Base-by-base conservation (phyloP, 805 yeast genomes). In the Starmerella vitae region DNA sequence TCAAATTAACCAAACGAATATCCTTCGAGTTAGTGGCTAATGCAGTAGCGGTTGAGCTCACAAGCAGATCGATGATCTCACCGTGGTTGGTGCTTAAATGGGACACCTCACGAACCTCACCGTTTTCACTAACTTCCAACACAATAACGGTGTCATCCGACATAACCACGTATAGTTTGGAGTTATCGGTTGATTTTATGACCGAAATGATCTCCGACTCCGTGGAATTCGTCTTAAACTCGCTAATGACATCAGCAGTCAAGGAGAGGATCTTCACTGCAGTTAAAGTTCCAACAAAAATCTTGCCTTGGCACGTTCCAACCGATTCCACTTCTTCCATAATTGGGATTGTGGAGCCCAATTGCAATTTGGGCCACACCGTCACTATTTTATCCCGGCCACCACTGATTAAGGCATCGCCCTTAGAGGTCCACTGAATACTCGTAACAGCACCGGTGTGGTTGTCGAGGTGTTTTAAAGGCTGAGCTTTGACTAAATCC, bases 11-110 rank as follows among this genome's bases (percentile, higher is more conserved):
- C 12, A 91, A 60, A 56, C 97, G 67, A 40, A 91, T 62, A 1
- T 88, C 76, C 10, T 95, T 93, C 1, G 97, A 82, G 59, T 91
- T 91, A 3, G 97, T 88, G 2, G 97, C 96, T 47, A 91, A 58
- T 0, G 91, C 91, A 24, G 76, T 78, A 53, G 13, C 12, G 20
- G 13, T 17, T 14, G 26, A 13, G 21, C 17, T 13, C 9, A 75
- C 78, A 48, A 74, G 72, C 63, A 85, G 69, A 56, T 88, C 97
- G 2, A 95, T 94, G 51, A 91, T 76, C 20, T 91, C 88, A 41
- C 96, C 97, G 60, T 88, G 94, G 58, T 85, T 85, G 49, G 96
- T 96, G 1, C 95, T 91, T 49, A 85, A 66, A 30, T 15, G 20
- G 5, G 43, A 30, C 18, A 21, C 21, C 10, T 8, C 14, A 6